A percentile compares a stretch with the other conserved stretches of the same genome.
phyloP scores from a whole-genome alignment of 768 basidiomycete species.

The Fomitopsis serialis region DNA sequence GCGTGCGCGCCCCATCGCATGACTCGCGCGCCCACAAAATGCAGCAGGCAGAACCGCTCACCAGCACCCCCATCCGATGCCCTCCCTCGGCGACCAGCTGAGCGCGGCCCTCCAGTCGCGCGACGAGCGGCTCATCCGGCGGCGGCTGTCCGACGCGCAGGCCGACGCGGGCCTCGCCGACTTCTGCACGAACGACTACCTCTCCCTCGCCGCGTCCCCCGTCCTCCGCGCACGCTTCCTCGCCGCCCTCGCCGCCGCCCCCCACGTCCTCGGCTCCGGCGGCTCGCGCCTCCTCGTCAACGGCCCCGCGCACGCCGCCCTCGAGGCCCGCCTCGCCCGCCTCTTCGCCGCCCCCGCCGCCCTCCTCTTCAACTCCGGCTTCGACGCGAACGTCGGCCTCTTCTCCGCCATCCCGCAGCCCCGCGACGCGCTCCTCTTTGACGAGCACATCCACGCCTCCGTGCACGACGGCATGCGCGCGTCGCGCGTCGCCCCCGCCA shows the following conservation, averaged over 20 bases:
- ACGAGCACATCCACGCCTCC: constrained; percentile 86
- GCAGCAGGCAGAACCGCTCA: background rate
- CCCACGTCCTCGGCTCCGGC: constrained; percentile 76
- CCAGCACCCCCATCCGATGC: constrained; percentile 13
- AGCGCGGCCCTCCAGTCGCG: constrained; percentile 55
- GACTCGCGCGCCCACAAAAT: background rate
- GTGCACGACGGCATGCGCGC: constrained; percentile 88
- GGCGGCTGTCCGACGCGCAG: constrained; percentile 56
- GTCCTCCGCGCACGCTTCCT: constrained; percentile 57
- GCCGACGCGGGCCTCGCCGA: constrained; percentile 44
- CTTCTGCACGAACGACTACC: constrained; percentile 92
- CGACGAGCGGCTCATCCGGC: constrained; percentile 60
- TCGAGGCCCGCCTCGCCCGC: constrained; percentile 62
- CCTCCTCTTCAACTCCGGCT: constrained; percentile 43
- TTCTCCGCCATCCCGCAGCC: constrained; percentile 76
- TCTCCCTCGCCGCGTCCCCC: constrained; percentile 66
- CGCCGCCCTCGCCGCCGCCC: constrained; percentile 38
- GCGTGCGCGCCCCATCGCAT: background rate
- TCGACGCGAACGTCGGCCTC: constrained; percentile 87
- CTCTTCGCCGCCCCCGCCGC: constrained; percentile 65
- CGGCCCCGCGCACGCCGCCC: constrained; percentile 56
- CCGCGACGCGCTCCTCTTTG: constrained; percentile 74
- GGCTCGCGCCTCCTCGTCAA: constrained; percentile 86
- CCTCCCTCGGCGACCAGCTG: constrained; percentile 35
- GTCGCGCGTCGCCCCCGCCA: constrained; percentile 32